Base-by-base conservation (phyloP, 169 alveolate species). In the Babesia bigemina region DNA sequence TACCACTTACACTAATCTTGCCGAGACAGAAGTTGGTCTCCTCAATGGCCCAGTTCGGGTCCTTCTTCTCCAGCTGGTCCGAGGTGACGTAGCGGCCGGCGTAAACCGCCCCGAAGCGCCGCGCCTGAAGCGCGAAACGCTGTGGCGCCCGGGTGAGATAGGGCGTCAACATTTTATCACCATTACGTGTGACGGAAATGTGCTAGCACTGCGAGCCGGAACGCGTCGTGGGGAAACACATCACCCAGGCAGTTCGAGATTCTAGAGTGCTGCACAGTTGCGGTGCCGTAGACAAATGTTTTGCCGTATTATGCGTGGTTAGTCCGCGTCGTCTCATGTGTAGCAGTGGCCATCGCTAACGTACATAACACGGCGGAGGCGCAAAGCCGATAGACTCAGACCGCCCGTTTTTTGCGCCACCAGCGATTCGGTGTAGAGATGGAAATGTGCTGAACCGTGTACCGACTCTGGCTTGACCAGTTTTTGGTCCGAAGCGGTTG, bases 21-120 rank as follows among this genome's bases (percentile, higher is more conserved):
- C 97, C 98, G 33, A 94, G 85, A 79, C 98, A 94, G 86, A 94
- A 94, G 84, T 94, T 94, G 56, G 98, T 94, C 86, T 94, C 98
- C 81, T 94, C 98, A 52, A 94, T 93, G 36, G 92, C 95, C 98
- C 98, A 94, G 84, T 93, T 94, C 49, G 93, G 95, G 63, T 83
- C 85, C 82, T 92, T 92, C 79, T 92, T 91, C 39, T 92, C 91
- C 73, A 94, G 91, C 63, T 94, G 94, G 55, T 91, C 94, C 44
- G 90, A 90, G 28, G 92, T 87, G 65, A 94, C 94, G 36, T 87
- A 74, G 74, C 93, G 91, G 39, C 97, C 97, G n/a, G 91, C 72
- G 85, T 90, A 90, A 17, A 72, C 86, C 61, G 91, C 83, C 45
- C 79, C 75, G 29, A 65, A 75, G 39, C 75, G 50, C 26, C 90